These are phyloP conservation scores for Phialophora expanda DNA, from an alignment of 2,329 filamentous ascomycete species.

Conservation along the genomic window DNA sequence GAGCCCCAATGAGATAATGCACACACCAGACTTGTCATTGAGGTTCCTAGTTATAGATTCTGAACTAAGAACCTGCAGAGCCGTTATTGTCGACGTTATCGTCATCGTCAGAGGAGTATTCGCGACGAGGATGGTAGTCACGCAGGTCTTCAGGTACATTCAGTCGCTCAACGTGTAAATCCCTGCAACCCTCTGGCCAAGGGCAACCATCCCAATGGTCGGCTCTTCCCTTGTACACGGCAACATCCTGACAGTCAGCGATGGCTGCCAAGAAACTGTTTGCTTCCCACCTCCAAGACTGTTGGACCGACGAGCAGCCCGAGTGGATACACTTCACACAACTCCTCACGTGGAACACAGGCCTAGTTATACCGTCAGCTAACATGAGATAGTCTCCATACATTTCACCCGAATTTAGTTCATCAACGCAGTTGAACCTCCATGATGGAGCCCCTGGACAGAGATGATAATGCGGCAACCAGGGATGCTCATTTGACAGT, in stretches of 20 bases:
- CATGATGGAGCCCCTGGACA: not conserved
- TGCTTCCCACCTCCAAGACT: not conserved
- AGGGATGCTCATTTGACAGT: not conserved
- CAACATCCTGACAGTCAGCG: not conserved
- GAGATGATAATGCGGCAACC: not conserved
- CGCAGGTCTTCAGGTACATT: constrained; percentile 3
- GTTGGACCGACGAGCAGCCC: not conserved
- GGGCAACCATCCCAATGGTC: not conserved
- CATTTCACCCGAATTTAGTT: not conserved
- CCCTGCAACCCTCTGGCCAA: not conserved
- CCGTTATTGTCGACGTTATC: not conserved
- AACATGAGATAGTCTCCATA: not conserved
- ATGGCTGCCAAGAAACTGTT: not conserved
- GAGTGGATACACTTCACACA: not conserved
- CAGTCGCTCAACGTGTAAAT: not conserved
- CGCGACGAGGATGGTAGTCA: not conserved
- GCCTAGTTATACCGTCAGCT: not conserved
- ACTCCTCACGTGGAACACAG: not conserved
- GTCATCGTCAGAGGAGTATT: not conserved
- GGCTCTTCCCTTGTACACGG: not conserved
- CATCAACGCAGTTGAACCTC: not conserved
- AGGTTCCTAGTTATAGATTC: not conserved
- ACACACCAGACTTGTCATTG: not conserved
- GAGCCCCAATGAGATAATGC: not conserved
- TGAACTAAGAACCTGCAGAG: not conserved